A percentile compares a stretch with the other conserved stretches of the same genome.
Evolutionary conservation across 345 rosid genomes (phyloP).

Genomic region (Eucalyptus sp.): DNA sequence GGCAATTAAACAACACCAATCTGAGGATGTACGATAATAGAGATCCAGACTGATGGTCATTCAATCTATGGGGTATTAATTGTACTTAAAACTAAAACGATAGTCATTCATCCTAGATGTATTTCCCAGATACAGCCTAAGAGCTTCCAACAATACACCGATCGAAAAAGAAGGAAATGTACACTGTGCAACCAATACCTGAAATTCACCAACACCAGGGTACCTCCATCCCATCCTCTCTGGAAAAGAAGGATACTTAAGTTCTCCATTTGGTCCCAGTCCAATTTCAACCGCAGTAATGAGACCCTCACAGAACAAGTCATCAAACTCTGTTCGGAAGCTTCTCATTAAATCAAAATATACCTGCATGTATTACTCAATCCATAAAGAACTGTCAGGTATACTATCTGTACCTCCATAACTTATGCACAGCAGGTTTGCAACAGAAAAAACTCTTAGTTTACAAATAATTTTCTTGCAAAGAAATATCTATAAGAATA

Average conservation of each 20-base stretch:
- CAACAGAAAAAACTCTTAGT: background rate
- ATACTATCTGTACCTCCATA: background rate
- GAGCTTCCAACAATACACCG: background rate
- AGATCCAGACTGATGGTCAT: background rate
- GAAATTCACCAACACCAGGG: conserved; percentile 98
- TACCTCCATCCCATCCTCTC: conserved; percentile 91
- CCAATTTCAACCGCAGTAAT: conserved; percentile 80
- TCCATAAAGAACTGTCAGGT: background rate
- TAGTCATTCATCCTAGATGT: background rate
- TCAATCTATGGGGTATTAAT: background rate
- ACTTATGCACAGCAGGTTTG: background rate
- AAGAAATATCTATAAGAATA: background rate
- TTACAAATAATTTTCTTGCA: background rate
- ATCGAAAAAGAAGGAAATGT: background rate
- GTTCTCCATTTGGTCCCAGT: conserved; percentile 85
- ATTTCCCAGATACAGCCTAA: background rate
- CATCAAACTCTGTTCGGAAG: conserved; percentile 83
- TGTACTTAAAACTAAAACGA: background rate
- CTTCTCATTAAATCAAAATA: conserved; percentile 98
- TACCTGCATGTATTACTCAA: conserved; percentile 33
- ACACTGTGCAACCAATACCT: conserved; percentile 46
- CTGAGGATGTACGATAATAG: background rate
- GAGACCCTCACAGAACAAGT: conserved; percentile 57
- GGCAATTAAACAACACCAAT: background rate
- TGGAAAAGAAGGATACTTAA: conserved; percentile 77